Base-by-base conservation (phyloP, 2,329 filamentous ascomycete species). In the Venturia asperata region DNA sequence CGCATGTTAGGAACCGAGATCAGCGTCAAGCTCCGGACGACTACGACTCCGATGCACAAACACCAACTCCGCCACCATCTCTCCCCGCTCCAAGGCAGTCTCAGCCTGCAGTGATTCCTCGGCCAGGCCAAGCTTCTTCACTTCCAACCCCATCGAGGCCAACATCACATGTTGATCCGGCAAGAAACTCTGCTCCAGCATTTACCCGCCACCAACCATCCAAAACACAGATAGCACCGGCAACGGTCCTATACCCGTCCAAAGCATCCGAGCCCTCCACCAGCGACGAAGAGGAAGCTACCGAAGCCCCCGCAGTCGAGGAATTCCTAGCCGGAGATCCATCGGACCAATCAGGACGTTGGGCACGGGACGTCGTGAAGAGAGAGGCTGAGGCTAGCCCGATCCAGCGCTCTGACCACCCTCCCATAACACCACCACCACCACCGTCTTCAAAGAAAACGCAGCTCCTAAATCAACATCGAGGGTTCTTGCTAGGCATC, bases 31-130 rank as follows among this genome's bases (percentile, higher is more conserved):
- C 17, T n/a, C 52, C 30, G 1, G 52, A 37, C 13, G 49, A 7
- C 15, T 58, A 30, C 30, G 52, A 58, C 27, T 58, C 52, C 30
- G 52, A 58, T 15, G 52, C 27, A 37, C 52, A 58, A 37, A 58
- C 52, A 15, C 52, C 52, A 2, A 34, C 52, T n/a, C 52, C 52
- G 5, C 52, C 52, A 15, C 52, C 52, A n/a, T 34, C 30, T 10
- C 21, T 58, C 5, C 52, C 30, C 52, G 6, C 30, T 19, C 4
- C 27, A n/a, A 34, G 30, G 6, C 52, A 3, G 5, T 34, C 19
- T 37, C 27, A 37, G 52, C 17, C 27, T 9, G 15, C 52, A 15
- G 24, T 30, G 5, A 37, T n/a, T 10, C 1, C 30, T 58, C 52
- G 15, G n/a, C 27, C 52, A 17, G 30, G 27, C 27, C 52, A 58